Percentiles rank a stretch among this genome's conserved stretches.
phyloP scores from a whole-genome alignment of 129 eudicot species.

The Flaveria robusta region DNA sequence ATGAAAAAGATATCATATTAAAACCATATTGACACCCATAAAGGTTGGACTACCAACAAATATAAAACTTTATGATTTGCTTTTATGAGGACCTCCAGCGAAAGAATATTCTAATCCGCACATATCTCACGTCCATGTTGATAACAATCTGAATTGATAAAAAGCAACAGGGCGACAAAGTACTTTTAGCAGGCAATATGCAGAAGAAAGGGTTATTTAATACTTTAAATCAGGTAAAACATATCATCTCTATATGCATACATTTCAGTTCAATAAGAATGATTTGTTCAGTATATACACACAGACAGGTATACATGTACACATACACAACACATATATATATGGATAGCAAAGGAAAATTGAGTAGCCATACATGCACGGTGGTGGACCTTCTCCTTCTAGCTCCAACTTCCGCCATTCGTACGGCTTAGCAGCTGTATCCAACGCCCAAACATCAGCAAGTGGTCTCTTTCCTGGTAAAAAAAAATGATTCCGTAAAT shows the following conservation, averaged over 20 bases:
- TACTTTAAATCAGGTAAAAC: not conserved
- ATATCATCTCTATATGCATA: constrained; percentile 1
- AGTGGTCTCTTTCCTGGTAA: constrained; percentile 85
- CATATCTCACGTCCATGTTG: not conserved
- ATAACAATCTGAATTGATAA: constrained; percentile 2
- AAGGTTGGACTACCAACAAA: not conserved
- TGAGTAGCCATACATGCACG: constrained; percentile 75
- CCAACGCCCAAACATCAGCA: constrained; percentile 99
- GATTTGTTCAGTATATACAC: not conserved
- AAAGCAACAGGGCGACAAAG: not conserved
- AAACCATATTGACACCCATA: not conserved
- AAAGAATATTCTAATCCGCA: constrained; percentile 12
- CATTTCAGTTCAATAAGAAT: not conserved
- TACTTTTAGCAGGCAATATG: not conserved
- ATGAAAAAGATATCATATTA: not conserved
- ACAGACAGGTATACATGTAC: too few relatives aligned
- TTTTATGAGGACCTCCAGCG: not conserved
- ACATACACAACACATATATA: not conserved
- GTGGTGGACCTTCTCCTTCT: constrained; percentile 99
- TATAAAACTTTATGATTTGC: not conserved
- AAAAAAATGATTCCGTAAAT: constrained; percentile 11
- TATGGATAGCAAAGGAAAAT: constrained; percentile 6
- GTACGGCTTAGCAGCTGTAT: constrained; percentile 99
- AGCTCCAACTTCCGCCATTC: constrained; percentile 98
- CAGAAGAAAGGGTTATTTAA: not conserved